Evolutionary conservation across 805 yeast species (phyloP).

Genomic region (Saturnispora serradocipensis): DNA sequence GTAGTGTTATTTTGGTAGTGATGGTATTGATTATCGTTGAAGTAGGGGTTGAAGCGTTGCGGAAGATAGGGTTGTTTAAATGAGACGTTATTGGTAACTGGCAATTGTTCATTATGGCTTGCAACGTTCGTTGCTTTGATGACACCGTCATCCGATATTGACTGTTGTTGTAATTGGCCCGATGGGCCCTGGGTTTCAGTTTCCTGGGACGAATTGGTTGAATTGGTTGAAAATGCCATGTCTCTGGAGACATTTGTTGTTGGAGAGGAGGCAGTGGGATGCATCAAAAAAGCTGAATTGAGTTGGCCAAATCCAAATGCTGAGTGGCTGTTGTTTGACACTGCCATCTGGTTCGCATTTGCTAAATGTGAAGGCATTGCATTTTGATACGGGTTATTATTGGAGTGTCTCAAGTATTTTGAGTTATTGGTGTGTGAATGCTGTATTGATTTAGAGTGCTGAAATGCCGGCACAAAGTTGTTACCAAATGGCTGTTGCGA

Average conservation of each 20-base stretch:
- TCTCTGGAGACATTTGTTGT: slow-evolving; percentile 49
- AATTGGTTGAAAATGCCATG: slow-evolving; percentile 32
- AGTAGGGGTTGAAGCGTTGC: background rate
- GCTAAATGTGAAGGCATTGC: slow-evolving; percentile 1
- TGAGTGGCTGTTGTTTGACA: slow-evolving; percentile 7
- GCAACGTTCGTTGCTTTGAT: background rate
- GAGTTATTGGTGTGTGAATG: background rate
- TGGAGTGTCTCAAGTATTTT: background rate
- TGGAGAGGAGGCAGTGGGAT: slow-evolving; percentile 39
- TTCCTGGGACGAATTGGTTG: slow-evolving; percentile 28
- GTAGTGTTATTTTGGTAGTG: slow-evolving; percentile 2
- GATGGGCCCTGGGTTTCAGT: slow-evolving; percentile 16
- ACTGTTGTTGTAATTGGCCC: background rate
- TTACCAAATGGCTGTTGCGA: slow-evolving; percentile 7
- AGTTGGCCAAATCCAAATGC: background rate
- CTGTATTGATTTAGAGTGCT: background rate
- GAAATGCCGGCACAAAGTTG: background rate
- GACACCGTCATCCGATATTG: background rate
- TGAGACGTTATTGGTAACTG: background rate
- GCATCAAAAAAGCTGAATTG: slow-evolving; percentile 23
- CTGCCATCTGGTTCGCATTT: slow-evolving; percentile 10
- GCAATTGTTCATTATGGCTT: background rate
- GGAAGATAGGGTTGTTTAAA: slow-evolving; percentile 3
- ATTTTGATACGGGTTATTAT: background rate
- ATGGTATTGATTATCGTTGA: background rate